Evolutionary conservation across 306 rosid species (phyloP), one percentile per base, ranked within the genome.

Genomic region (Lotus japonicus): DNA sequence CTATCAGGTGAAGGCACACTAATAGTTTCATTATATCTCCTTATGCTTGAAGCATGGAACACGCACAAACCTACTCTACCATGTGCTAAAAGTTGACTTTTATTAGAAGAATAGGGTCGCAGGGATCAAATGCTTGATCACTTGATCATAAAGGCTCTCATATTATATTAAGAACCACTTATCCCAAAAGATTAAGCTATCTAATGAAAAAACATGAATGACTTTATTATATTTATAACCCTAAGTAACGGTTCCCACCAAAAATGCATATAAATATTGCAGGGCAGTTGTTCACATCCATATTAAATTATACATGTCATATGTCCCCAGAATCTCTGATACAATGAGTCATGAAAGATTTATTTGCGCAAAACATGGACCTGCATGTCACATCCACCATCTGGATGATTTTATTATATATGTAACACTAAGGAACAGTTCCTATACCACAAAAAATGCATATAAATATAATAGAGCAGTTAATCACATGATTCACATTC

Each of bases 281-380:
- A 48, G 13, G 5, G 41, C 39, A 55, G 18, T 21, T 21, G 1
- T 1, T 3, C 7, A 44, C 57, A 19, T 39, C 5, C 65, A 33
- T 45, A 17, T 26, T n/a, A 26, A 13, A 54, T 70, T 70, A 54
- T 46, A 55, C n/a, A 14, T 69, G 62, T 43, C 23, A 52, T 17
- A 31, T 21, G 44, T 44, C 26, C 54, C 21, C 35, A 19, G 21
- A 69, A 63, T 36, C 58, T 71, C 74, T 65, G 19, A 57, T 10
- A 58, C 51, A 59, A 33, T 43, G 11, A 72, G n/a, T 14, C 58
- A 39, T 73, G 42, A 64, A 59, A 71, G 9, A 42, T 43, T n/a
- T 64, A 43, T 31, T 64, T 61, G 44, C 50, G 12, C 53, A 39
- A 19, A 48, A 55, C 44, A 54, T 54, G 66, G 66, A 74, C 56